Percentiles rank a stretch among this genome's conserved stretches.
Conservation (phyloP, 306 rosid genomes). For the Astragalus membranaceus region DNA sequence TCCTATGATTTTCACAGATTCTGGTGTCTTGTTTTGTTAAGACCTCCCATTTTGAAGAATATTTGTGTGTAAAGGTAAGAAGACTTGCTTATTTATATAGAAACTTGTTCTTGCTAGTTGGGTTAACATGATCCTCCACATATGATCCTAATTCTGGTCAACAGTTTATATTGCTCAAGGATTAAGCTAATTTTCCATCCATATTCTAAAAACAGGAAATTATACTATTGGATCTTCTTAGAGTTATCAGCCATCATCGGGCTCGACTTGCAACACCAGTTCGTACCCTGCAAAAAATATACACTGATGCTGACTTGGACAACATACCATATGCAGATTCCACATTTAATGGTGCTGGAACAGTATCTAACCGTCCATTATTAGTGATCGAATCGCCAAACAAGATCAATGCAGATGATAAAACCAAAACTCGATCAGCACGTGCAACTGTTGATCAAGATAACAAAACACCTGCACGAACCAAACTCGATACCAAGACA, state of each 20-base stretch:
- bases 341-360: slow-evolving; percentile 35
- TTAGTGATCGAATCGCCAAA: slow-evolving; percentile 64
- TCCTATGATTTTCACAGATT: slow-evolving; percentile 45
- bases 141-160: not conserved
- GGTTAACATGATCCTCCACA: not conserved
- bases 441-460: slow-evolving; percentile 59
- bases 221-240: slow-evolving; percentile 86
- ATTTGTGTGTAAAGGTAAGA: slow-evolving; percentile 85
- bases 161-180: slow-evolving; percentile 2
- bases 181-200: slow-evolving; percentile 27
- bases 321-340: slow-evolving; percentile 68
- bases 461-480: slow-evolving; percentile 35
- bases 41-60: slow-evolving; percentile 90
- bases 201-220: slow-evolving; percentile 54
- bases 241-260: slow-evolving; percentile 90
- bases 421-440: slow-evolving; percentile 34
- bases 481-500: slow-evolving; percentile 35
- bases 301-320: slow-evolving; percentile 63
- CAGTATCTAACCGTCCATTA: slow-evolving; percentile 53
- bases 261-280: slow-evolving; percentile 98
- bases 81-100: not conserved
- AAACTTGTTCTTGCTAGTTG: not conserved
- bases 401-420: slow-evolving; percentile 68
- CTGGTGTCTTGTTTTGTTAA: slow-evolving; percentile 89
- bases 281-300: slow-evolving; percentile 78